Base-by-base conservation (phyloP, 192 early-diverging fungal species). In the Coemansia sp. region DNA sequence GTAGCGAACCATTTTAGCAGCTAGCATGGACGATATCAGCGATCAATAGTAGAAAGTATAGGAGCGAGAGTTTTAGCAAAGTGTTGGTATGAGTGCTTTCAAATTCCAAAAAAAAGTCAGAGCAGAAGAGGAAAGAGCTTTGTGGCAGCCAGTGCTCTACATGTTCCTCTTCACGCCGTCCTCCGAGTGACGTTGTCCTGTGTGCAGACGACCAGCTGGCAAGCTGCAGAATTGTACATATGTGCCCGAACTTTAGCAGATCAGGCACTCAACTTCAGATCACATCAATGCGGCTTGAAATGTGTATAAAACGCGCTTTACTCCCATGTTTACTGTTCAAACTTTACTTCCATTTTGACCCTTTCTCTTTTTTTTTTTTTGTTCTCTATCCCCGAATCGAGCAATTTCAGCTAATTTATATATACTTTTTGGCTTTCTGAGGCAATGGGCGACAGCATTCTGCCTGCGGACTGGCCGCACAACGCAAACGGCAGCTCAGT, bases 1-100 rank as follows among this genome's bases (percentile, higher is more conserved):
- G 58, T 82, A 82, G 61, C 29, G 62, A 27, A 62, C 49, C 74
- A 82, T 82, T n/a, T 60, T 47, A 37, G 34, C 30, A 16, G 53
- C 50, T 27, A 53, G 24, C 50, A 53, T 53, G 24, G 11, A 12
- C 50, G 50, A 27, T 29, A 24, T 29, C 16, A 45, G 6, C 32
- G 45, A 38, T 67, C 34, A 18, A 34, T 35, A 32, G 49, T 10
- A 7, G 9, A 29, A 35, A 18, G 22, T 9, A 43, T 47, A 24
- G 9, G 45, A 47, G 45, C 18, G 29, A 30, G 30, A 32, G 53
- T 30, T 32, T 56, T 15, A 11, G 29, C 6, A 53, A 15, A 32
- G 53, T 32, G 53, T 15, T 47, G 7, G 53, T 32, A 32, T 34
- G 53, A 30, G 15, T 2, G 53, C 6, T 29, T 16, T 5, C 53